Evolutionary conservation across 2,329 filamentous ascomycete genomes (phyloP), one percentile per base, ranked within the genome.

Genomic region (Aspergillus pseudoviridinutans): DNA sequence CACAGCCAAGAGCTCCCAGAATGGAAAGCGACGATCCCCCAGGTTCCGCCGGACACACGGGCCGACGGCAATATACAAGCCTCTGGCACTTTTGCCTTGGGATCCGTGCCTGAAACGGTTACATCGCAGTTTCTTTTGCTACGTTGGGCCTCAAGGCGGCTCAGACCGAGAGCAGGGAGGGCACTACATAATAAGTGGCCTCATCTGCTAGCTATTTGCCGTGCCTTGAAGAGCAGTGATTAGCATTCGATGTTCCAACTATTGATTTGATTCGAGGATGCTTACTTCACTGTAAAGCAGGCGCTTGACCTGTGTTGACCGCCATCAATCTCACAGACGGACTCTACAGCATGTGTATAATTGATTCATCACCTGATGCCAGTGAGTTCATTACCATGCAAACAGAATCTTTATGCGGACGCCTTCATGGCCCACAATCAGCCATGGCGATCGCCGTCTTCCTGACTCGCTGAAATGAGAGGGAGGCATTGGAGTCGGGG

Each of bases 201-300:
- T 57, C 53, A 55, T 59, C 53, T 56, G 56, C 46, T 35, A 50
- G 56, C 53, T 24, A 52, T 42, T 55, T 51, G 54, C 65, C 64
- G 66, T 67, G 64, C 57, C 66, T 52, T 62, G 64, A 61, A 62
- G 27, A 66, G 66, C 50, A 69, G 66, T 63, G 67, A 69, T 69
- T 63, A 60, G 63, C 66, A 50, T 22, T 44, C 22, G 29, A 44
- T 29, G 20, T 41, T 28, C 32, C 50, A 29, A 49, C 46, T 17
- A 32, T 9, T 38, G 41, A 28, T 32, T 20, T 64, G 60, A 66
- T 65, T 64, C 56, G 61, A 58, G 58, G 57, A 59, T 17, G 51
- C 50, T 58, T 53, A 9, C 22, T 32, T 51, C 42, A 29, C 14
- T 22, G n/a, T n/a, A n/a, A 22, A 44, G n/a, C 41, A 9, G 41